Conservation (phyloP, 2,329 filamentous ascomycete genomes). For the Tolypocladium amazonense region DNA sequence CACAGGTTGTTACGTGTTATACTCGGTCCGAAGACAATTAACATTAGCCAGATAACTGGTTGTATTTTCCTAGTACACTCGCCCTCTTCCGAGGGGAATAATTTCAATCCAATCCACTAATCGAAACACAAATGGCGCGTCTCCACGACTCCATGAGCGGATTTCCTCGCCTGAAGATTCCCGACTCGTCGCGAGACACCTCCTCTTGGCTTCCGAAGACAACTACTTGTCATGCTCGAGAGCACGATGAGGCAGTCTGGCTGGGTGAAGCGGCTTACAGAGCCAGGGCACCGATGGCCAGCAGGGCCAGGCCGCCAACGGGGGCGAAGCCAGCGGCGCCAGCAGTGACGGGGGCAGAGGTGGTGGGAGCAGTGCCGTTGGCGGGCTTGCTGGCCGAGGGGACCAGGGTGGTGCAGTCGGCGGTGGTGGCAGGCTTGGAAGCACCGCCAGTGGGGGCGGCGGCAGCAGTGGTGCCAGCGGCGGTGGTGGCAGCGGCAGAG, state of each 20-base stretch:
- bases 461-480: background rate
- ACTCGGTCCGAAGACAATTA: slow-evolving; percentile 4
- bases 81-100: background rate
- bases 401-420: slow-evolving; percentile 4
- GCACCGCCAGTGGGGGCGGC: slow-evolving; percentile 5
- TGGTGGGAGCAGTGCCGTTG: slow-evolving; percentile 9
- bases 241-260: background rate
- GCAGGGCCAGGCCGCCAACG: slow-evolving; percentile 21
- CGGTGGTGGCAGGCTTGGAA: slow-evolving; percentile 3
- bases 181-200: background rate
- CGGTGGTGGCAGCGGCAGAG: background rate
- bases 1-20: background rate
- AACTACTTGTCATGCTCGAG: background rate
- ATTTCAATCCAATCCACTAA: slow-evolving; percentile 4
- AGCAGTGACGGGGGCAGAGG: slow-evolving; percentile 10
- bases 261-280: slow-evolving; percentile 17
- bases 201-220: background rate
- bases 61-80: slow-evolving; percentile 9
- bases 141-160: background rate
- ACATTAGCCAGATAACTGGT: slow-evolving; percentile 12
- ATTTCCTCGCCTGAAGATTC: background rate
- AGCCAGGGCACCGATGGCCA: slow-evolving; percentile 21
- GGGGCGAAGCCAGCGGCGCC: slow-evolving; percentile 20
- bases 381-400: slow-evolving; percentile 5
- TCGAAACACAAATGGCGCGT: background rate